phyloP scores from a whole-genome alignment of 495 filamentous ascomycete species.

The Penicillium egyptiacum region DNA sequence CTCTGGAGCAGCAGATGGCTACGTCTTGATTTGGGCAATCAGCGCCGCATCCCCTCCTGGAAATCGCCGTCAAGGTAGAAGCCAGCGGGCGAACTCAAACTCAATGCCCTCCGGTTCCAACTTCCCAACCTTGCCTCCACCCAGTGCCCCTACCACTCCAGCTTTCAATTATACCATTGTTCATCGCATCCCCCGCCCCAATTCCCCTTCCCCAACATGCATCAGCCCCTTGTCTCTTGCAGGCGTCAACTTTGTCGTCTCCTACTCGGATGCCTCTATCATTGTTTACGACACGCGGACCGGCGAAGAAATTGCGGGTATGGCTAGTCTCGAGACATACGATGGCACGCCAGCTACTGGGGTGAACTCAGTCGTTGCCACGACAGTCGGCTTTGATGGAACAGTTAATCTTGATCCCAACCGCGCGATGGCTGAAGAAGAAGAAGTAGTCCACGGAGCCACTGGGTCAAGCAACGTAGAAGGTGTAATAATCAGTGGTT shows the following conservation, averaged over 20 bases:
- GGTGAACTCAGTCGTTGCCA: constrained; percentile 90
- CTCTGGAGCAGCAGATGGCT: constrained; percentile 88
- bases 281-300: constrained; percentile 88
- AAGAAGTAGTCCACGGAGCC: constrained; percentile 71
- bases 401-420: constrained; percentile 63
- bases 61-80: constrained; percentile 65
- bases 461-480: constrained; percentile 87
- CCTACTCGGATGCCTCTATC: constrained; percentile 85
- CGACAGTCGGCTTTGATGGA: constrained; percentile 74
- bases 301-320: constrained; percentile 85
- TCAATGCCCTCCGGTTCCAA: constrained; percentile 88
- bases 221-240: constrained; percentile 81
- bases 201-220: constrained; percentile 80
- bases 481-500: constrained; percentile 89
- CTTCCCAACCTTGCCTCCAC: constrained; percentile 88
- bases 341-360: constrained; percentile 79
- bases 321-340: constrained; percentile 92
- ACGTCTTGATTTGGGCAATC: constrained; percentile 90
- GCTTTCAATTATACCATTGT: constrained; percentile 71
- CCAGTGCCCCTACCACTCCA: constrained; percentile 69
- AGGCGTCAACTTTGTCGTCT: constrained; percentile 93
- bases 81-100: constrained; percentile 83
- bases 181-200: constrained; percentile 73
- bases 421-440: constrained; percentile 61
- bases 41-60: constrained; percentile 80